These are phyloP conservation scores for Oryza nivara DNA, from an alignment of 176 grass and related monocot genomes.

Conservation along the genomic window DNA sequence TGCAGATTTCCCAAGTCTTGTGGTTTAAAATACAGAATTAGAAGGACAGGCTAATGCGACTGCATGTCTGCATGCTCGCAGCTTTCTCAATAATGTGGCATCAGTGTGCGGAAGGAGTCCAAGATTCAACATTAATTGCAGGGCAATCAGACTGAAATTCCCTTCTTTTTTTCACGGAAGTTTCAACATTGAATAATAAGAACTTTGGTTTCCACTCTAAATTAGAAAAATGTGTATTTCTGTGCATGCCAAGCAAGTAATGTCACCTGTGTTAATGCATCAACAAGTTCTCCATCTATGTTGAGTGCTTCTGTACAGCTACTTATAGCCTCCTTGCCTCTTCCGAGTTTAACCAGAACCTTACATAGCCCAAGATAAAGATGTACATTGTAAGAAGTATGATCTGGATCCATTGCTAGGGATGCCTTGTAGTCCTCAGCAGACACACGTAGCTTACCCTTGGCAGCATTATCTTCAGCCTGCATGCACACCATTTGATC, in stretches of 20 bases:
- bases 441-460: constrained; percentile 84
- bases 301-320: constrained; percentile 81
- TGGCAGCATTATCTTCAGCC: constrained; percentile 92
- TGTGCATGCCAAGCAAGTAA: constrained; percentile 10
- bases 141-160: background rate
- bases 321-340: constrained; percentile 90
- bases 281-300: constrained; percentile 88
- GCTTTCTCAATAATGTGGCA: background rate
- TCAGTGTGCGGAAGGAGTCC: background rate
- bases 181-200: constrained; percentile 1
- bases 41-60: background rate
- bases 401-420: constrained; percentile 84
- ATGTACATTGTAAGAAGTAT: constrained; percentile 75
- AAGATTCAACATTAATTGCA: background rate
- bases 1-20: background rate
- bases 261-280: constrained; percentile 83
- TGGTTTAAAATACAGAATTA: background rate
- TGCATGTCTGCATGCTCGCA: background rate
- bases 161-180: background rate
- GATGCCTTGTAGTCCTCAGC: constrained; percentile 92
- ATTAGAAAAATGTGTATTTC: background rate
- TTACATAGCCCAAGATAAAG: constrained; percentile 93
- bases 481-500: constrained; percentile 41
- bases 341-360: constrained; percentile 93
- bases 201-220: background rate